phyloP scores from a whole-genome alignment of 441 rosid genomes.

The Brassica balearica region DNA sequence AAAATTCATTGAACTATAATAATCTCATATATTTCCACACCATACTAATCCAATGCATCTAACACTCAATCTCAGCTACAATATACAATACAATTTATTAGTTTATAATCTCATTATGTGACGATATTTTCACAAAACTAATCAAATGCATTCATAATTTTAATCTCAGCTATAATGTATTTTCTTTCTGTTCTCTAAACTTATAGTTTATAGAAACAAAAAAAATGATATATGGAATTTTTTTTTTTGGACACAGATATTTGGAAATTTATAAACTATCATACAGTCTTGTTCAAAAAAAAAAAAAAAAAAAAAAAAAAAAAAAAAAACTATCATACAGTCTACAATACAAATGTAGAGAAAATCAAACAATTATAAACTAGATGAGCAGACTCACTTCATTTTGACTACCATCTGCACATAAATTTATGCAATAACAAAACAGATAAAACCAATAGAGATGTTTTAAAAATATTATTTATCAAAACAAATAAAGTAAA shows the following conservation, averaged over 20 bases:
- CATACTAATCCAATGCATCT: background rate
- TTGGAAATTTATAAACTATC: background rate
- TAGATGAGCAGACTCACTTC: slow-evolving; percentile 7
- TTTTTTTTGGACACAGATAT: background rate
- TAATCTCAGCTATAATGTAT: background rate
- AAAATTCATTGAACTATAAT: background rate
- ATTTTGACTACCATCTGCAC: background rate
- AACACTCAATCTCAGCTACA: background rate
- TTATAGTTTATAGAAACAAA: background rate
- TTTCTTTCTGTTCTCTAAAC: background rate
- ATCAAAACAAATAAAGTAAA: background rate
- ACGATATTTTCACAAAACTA: background rate
- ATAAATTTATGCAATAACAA: background rate
- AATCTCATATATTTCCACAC: background rate
- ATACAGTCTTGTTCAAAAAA: too few species aligned
- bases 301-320: too few species aligned
- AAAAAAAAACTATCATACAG: too few species aligned
- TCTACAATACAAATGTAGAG: background rate
- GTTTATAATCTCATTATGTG: background rate
- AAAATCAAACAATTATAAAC: background rate
- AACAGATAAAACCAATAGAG: background rate
- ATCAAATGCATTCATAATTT: background rate
- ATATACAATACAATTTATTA: background rate
- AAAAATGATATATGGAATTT: background rate
- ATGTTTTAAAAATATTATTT: background rate